Conservation (phyloP, 495 filamentous ascomycete genomes). For the Penicillium crystallinum region DNA sequence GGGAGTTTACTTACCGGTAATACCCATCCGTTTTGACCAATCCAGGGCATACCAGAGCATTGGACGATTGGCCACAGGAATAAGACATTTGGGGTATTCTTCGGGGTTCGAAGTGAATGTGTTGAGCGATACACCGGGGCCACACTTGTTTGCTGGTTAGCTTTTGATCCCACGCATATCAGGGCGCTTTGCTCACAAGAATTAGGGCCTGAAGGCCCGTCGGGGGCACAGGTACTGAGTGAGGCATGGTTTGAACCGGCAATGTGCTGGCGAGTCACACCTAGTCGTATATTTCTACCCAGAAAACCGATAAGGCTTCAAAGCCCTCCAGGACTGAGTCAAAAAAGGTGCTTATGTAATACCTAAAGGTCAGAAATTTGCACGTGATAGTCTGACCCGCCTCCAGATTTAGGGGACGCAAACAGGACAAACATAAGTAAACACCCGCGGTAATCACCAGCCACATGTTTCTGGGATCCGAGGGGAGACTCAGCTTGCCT, state of each 20-base stretch:
- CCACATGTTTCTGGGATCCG: conserved; percentile 43
- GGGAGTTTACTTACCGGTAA: conserved; percentile 55
- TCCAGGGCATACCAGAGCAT: conserved; percentile 96
- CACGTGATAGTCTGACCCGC: conserved; percentile 1
- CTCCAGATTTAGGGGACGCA: conserved; percentile 5
- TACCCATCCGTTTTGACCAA: conserved; percentile 80
- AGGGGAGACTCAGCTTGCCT: conserved; percentile 26
- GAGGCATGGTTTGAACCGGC: conserved; percentile 7
- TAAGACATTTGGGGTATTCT: conserved; percentile 69
- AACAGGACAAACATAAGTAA: conserved; percentile 11
- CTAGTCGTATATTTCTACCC: not conserved
- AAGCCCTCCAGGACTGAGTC: not conserved
- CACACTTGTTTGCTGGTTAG: conserved; percentile 5
- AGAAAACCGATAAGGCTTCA: not conserved
- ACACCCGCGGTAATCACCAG: conserved; percentile 36
- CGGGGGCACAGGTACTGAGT: conserved; percentile 52
- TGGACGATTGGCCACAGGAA: conserved; percentile 89
- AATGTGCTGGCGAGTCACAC: not conserved
- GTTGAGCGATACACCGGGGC: conserved; percentile 81
- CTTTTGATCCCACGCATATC: not conserved
- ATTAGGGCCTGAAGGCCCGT: conserved; percentile 91
- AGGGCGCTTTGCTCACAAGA: conserved; percentile 39
- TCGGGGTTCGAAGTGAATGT: conserved; percentile 89
- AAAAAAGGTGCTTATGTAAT: not conserved
- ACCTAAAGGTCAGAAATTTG: not conserved